These are phyloP conservation scores for Syzygium malaccense DNA, from an alignment of 441 rosid genomes.

Conservation along the genomic window DNA sequence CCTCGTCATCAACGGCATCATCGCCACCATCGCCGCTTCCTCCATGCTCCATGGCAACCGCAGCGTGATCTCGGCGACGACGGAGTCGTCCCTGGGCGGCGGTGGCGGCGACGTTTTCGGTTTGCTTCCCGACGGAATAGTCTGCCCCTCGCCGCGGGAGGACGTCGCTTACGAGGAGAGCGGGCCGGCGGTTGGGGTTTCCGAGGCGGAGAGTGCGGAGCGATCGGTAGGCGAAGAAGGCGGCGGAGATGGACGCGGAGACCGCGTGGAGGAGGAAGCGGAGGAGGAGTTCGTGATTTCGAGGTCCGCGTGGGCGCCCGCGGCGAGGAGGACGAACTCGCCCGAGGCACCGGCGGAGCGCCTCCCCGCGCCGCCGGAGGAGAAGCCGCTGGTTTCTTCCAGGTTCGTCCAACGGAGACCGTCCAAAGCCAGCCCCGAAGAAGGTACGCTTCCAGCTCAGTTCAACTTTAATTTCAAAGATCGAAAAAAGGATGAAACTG, in stretches of 20 bases:
- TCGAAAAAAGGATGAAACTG: neutral
- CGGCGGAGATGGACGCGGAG: neutral
- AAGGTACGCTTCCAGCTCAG: neutral
- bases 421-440: slow-evolving; percentile 4
- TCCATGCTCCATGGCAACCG: neutral
- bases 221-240: neutral
- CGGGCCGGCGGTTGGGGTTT: neutral
- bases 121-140: neutral
- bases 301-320: slow-evolving; percentile 23
- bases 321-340: slow-evolving; percentile 1
- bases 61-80: accelerated
- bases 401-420: neutral
- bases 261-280: slow-evolving; percentile 3
- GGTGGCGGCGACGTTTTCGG: accelerated
- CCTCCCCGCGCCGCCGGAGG: neutral
- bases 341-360: neutral
- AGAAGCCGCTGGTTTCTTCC: slow-evolving; percentile 11
- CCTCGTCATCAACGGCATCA: slow-evolving; percentile 1
- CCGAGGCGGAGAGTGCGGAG: neutral
- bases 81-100: neutral
- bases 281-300: slow-evolving; percentile 21
- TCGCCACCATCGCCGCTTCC: neutral
- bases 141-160: accelerated
- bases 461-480: neutral
- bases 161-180: neutral